These are phyloP conservation scores for Orbilia quercus DNA, from an alignment of 2,329 filamentous ascomycete genomes.

Conservation along the genomic window DNA sequence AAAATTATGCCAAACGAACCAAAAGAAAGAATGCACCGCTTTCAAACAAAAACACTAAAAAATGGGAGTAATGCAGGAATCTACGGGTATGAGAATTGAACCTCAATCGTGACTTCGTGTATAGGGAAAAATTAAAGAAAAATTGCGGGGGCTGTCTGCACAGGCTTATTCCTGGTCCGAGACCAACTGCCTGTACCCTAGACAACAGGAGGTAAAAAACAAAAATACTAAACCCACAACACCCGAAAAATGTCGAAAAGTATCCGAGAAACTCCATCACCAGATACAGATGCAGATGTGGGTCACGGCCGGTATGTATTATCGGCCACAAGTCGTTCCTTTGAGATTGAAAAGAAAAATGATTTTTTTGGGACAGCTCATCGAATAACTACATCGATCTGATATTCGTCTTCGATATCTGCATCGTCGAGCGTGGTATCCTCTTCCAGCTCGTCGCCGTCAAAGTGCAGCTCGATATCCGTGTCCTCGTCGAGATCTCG, in stretches of 20 bases:
- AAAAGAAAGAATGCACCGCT: no score
- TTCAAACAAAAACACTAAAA: constrained; percentile 24
- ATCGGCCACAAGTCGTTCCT: constrained; percentile 8
- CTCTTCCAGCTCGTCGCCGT: constrained; percentile 68
- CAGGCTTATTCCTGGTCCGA: no score
- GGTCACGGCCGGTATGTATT: constrained; percentile 8
- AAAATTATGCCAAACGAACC: constrained; percentile 1
- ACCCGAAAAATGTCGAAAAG: constrained; percentile 52
- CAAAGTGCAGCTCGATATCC: constrained; percentile 44
- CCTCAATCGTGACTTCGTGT: constrained; percentile 46
- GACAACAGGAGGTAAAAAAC: neutral
- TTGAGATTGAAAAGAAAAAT: constrained; percentile 6
- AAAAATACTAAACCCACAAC: constrained; percentile 12
- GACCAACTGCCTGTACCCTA: no score
- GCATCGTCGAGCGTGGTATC: constrained; percentile 97
- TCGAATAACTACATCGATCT: constrained; percentile 68
- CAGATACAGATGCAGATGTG: constrained; percentile 34
- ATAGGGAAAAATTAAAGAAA: neutral
- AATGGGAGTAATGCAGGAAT: constrained; percentile 15
- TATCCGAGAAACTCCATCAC: constrained; percentile 45
- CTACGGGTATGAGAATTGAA: constrained; percentile 15
- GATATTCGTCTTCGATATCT: constrained; percentile 81
- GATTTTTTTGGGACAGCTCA: constrained; percentile 40
- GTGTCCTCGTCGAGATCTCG: constrained; percentile 45
- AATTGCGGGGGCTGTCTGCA: neutral